Base-by-base conservation (phyloP, 2,329 filamentous ascomycete genomes). In the Aspergillus uvarum region DNA sequence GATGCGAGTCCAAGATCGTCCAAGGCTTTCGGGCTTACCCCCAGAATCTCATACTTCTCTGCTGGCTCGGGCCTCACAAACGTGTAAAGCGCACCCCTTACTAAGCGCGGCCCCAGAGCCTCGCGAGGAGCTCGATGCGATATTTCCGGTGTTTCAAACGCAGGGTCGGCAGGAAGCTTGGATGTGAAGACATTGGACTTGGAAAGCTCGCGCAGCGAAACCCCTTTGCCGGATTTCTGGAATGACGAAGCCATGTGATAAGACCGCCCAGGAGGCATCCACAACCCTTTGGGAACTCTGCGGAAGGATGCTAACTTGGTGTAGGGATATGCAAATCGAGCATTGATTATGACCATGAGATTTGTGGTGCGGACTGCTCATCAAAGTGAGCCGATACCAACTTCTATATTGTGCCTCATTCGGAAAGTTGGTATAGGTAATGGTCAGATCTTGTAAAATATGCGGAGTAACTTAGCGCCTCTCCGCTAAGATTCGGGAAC, bases 1-100 rank as follows among this genome's bases (percentile, higher is more conserved):
- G 82, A 75, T 21, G 82, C 82, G 61, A 99, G 86, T 0, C 91
- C 90, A n/a, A 99, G 80, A 69, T 96, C 92, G 54, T 82, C 82
- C 77, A 98, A 81, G 0, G 93, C 94, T 2, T 86, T 86, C 2
- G 86, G 83, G 63, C 92, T 96, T 2, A 96, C 88, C 6, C 86
- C 89, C 1, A 98, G 83, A 16, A 99, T 81, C 71, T 97, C 91
- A 0, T 92, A 86, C 22, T 89, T 84, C 63, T 87, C 81, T 26
- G 87, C 84, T 21, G 82, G 77, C 69, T 94, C 89, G 0, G 95
- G 95, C 4, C 92, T 87, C 21, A 99, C 92, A 82, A 89, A 99
- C 8, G 93, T 96, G 77, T 91, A 99, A 54, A 94, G 78, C 4
- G 95, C 94, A 60, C 88, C 86, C 72, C 89, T 91, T 47, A 99